A percentile compares a stretch with the other conserved stretches of the same genome.
Conservation (phyloP, 495 filamentous ascomycete species). For the Halenospora varia region DNA sequence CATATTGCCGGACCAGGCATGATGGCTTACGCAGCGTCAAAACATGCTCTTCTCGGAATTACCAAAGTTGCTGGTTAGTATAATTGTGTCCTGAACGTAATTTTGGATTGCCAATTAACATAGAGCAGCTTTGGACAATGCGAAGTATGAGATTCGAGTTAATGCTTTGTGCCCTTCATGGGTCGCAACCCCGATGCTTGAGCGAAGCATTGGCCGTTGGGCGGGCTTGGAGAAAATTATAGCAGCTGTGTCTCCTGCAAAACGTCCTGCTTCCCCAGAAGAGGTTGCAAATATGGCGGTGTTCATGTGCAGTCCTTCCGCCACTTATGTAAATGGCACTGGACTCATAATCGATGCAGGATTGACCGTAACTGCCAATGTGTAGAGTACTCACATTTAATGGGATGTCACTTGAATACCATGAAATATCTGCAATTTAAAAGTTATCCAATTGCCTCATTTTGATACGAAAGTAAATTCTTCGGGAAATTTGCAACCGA, state of each 20-base stretch:
- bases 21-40: constrained; percentile 41
- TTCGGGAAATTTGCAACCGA: too few relatives aligned
- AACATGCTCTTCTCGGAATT: constrained; percentile 46
- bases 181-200: constrained; percentile 37
- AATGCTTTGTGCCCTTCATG: constrained; percentile 42
- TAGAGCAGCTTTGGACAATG: constrained; percentile 32
- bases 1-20: constrained; percentile 22
- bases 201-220: constrained; percentile 13
- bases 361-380: not conserved
- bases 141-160: constrained; percentile 31
- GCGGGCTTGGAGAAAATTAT: constrained; percentile 18
- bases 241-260: constrained; percentile 26
- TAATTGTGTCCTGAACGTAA: not conserved
- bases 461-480: too few relatives aligned
- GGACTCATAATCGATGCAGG: constrained; percentile 27
- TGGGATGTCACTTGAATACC: too few relatives aligned
- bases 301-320: constrained; percentile 37
- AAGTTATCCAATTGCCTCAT: too few relatives aligned
- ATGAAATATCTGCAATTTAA: too few relatives aligned
- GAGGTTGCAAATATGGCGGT: constrained; percentile 42
- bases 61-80: constrained; percentile 37
- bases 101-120: not conserved
- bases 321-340: constrained; percentile 34
- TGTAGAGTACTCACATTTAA: too few relatives aligned
- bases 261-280: constrained; percentile 32